Percentiles rank a stretch among this genome's conserved stretches.
Evolutionary conservation across 2,329 filamentous ascomycete species (phyloP).

Genomic region (Pyrenochaeta sp.): DNA sequence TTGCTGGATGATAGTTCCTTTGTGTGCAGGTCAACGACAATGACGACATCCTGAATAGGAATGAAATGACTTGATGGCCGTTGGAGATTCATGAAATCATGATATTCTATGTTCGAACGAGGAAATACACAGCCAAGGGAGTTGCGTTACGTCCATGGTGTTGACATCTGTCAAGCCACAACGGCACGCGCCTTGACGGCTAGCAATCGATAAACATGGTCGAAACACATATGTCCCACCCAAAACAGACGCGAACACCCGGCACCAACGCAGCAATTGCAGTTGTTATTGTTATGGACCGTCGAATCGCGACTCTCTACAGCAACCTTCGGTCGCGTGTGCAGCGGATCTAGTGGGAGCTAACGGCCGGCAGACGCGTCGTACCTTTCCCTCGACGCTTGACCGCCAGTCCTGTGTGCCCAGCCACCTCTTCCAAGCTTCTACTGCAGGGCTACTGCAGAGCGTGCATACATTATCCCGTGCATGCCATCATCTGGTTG

Average conservation of each 20-base stretch:
- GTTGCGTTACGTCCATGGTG: slow-evolving; percentile 30
- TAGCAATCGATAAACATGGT: slow-evolving; percentile 33
- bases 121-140: not conserved
- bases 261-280: slow-evolving; percentile 25
- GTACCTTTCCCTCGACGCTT: slow-evolving; percentile 24
- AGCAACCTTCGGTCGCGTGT: slow-evolving; percentile 17
- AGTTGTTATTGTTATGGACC: slow-evolving; percentile 35
- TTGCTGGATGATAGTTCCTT: not conserved
- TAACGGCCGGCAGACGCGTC: slow-evolving; percentile 20
- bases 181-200: slow-evolving; percentile 12
- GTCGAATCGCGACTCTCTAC: slow-evolving; percentile 41
- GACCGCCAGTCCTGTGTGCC: slow-evolving; percentile 38
- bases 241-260: slow-evolving; percentile 30
- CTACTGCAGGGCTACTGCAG: slow-evolving; percentile 44
- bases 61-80: not conserved
- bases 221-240: slow-evolving; percentile 9
- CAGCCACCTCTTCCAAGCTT: slow-evolving; percentile 35
- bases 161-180: slow-evolving; percentile 25
- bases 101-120: not conserved
- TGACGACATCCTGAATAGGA: not conserved
- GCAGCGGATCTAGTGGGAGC: slow-evolving; percentile 21
- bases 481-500: slow-evolving; percentile 28
- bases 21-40: not conserved
- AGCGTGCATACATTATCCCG: slow-evolving; percentile 29
- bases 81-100: not conserved